Base-by-base conservation (phyloP, 257 asterid species). In the Verbascum thapsus region DNA sequence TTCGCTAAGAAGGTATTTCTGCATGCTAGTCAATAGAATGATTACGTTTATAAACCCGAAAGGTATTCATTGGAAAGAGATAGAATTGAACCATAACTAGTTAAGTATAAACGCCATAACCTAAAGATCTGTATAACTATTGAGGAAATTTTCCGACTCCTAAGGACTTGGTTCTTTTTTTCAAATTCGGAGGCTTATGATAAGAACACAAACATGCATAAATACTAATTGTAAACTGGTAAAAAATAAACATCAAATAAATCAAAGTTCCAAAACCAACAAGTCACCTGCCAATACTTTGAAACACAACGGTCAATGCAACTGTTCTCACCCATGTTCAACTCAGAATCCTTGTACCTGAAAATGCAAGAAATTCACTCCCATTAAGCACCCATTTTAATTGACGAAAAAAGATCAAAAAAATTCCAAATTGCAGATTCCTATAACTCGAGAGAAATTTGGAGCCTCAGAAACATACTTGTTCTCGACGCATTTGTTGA, bases 211-310 rank as follows among this genome's bases (percentile, higher is more conserved):
- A 34, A 12, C 47, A 61, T 3, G 11, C 17, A 15, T 22, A n/a
- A n/a, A n/a, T n/a, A n/a, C n/a, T n/a, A n/a, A n/a, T 41, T 11
- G 13, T 20, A 44, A 8, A 48, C 32, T 6, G 34, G 17, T 35
- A 19, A 15, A 37, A 6, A 12, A 45, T 19, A 16, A 45, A 19
- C 5, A 32, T 47, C 19, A 43, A 18, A 37, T n/a, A n/a, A n/a
- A n/a, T n/a, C n/a, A n/a, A n/a, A n/a, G n/a, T n/a, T n/a, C n/a
- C n/a, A n/a, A n/a, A n/a, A n/a, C n/a, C n/a, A n/a, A n/a, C n/a
- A n/a, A n/a, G n/a, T 67, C 58, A 81, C 87, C 87, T 81, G 87
- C 84, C 82, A 75, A 66, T 81, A 81, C 55, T 81, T 81, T 5
- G 87, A 73, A 59, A 81, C 87, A 16, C 87, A 81, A 0, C 78